Base-by-base conservation (phyloP, 2,329 filamentous ascomycete species). In the Colletotrichum viniferum region DNA sequence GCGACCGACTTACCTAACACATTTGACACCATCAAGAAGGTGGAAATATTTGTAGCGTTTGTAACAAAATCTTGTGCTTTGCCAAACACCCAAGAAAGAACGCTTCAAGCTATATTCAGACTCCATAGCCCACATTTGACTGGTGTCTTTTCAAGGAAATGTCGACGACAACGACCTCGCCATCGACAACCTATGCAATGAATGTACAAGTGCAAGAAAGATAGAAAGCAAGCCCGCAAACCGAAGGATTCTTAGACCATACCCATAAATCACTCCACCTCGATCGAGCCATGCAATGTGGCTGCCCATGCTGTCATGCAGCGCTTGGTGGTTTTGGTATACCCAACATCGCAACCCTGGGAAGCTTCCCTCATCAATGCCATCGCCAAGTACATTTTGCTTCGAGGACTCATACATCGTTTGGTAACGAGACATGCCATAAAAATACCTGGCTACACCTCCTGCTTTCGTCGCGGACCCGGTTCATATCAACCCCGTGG, bases 381-480 rank as follows among this genome's bases (percentile, higher is more conserved):
- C 43, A 21, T 52, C 43, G 43, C 43, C 43, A 52, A 52, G 6
- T 52, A 2, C 43, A n/a, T 1, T 21, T 52, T 52, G 43, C n/a
- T 52, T 24, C 43, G n/a, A 13, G 43, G 13, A 21, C 0, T 52
- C 43, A 12, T 52, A 52, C 43, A 21, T 52, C 3, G 43, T 24
- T 0, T 13, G 43, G 2, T 7, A 21, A n/a, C 43, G n/a, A 3
- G 0, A 52, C 43, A 13, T 21, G 1, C 43, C n/a, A 21, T 1
- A 52, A 4, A 4, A 12, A 21, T 2, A 52, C 10, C 6, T 52
- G 18, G n/a, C 43, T 48, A 0, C 43, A 48, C 43, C 1, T 48
- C 43, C 43, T 48, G n/a, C 10, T 52, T 4, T 52, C 43, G 3
- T 52, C 43, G 43, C 10, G 43, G 6, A 2, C n/a, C n/a, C 43